Conservation (phyloP, 768 basidiomycete species). For the Psilocybe tampanensis region DNA sequence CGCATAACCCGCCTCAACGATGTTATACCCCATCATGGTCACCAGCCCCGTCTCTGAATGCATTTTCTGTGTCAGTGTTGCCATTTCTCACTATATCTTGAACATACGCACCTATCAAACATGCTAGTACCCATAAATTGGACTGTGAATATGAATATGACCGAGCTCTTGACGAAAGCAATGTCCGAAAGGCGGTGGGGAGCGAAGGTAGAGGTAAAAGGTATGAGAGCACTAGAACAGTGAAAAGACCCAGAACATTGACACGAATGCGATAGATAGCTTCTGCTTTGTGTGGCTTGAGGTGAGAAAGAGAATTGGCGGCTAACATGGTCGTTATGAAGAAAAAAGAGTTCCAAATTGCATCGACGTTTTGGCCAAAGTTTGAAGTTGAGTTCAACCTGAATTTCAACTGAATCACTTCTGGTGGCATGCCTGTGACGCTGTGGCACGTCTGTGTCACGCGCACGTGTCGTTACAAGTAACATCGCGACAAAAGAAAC, state of each 20-base stretch:
- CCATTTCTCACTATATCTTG: background rate
- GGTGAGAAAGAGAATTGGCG: background rate
- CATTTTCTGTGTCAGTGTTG: background rate
- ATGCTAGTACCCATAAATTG: constrained; percentile 40
- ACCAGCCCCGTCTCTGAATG: constrained; percentile 35
- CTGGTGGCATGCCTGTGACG: background rate
- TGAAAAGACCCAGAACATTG: constrained; percentile 38
- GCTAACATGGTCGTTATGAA: background rate
- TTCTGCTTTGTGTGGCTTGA: constrained; percentile 48
- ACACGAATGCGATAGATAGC: constrained; percentile 44
- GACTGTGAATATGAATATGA: constrained; percentile 29
- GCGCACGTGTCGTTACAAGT: background rate
- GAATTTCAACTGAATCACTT: background rate
- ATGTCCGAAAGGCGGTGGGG: constrained; percentile 31
- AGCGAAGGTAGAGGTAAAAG: constrained; percentile 45
- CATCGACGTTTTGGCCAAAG: background rate
- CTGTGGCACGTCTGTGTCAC: background rate
- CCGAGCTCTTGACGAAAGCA: constrained; percentile 21
- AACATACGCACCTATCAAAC: constrained; percentile 37
- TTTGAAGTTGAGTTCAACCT: background rate
- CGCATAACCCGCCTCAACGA: constrained; percentile 42
- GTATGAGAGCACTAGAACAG: constrained; percentile 36
- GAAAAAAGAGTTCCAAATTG: background rate
- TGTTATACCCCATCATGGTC: constrained; percentile 38
- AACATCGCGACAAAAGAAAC: too few relatives aligned